phyloP scores from a whole-genome alignment of 2,329 filamentous ascomycete species.

The Neofusicoccum ribis region DNA sequence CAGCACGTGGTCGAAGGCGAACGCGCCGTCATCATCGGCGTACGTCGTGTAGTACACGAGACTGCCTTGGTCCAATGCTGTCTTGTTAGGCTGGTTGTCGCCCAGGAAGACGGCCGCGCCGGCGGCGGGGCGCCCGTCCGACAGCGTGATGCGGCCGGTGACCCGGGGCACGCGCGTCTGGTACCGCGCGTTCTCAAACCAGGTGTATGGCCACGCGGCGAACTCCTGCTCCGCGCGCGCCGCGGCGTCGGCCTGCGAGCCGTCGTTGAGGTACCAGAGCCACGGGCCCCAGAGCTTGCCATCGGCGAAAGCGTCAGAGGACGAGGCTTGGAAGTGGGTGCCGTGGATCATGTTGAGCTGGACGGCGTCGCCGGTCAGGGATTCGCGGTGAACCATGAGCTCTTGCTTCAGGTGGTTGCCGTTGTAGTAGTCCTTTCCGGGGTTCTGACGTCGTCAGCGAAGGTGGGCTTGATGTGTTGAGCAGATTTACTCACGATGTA shows the following conservation, averaged over 20 bases:
- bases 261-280: slow-evolving; percentile 49
- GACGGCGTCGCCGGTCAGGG: slow-evolving; percentile 51
- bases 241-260: slow-evolving; percentile 46
- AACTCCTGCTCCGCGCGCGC: slow-evolving; percentile 44
- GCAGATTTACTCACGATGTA: slow-evolving; percentile 39
- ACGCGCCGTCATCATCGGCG: slow-evolving; percentile 45
- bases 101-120: slow-evolving; percentile 54
- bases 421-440: slow-evolving; percentile 35
- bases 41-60: slow-evolving; percentile 52
- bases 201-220: slow-evolving; percentile 50
- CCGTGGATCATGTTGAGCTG: slow-evolving; percentile 58
- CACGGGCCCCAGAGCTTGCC: slow-evolving; percentile 41
- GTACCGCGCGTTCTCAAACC: slow-evolving; percentile 50
- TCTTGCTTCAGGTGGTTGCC: slow-evolving; percentile 57
- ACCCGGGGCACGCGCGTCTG: slow-evolving; percentile 50
- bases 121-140: slow-evolving; percentile 50
- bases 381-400: slow-evolving; percentile 54
- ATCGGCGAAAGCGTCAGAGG: slow-evolving; percentile 42
- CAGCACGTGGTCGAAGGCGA: slow-evolving; percentile 48
- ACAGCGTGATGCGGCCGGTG: slow-evolving; percentile 46
- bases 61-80: slow-evolving; percentile 50
- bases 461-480: background rate
- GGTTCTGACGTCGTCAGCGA: background rate
- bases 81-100: slow-evolving; percentile 47
- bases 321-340: slow-evolving; percentile 47